Conservation (phyloP, 768 basidiomycete species). For the Lepiota subincarnata region DNA sequence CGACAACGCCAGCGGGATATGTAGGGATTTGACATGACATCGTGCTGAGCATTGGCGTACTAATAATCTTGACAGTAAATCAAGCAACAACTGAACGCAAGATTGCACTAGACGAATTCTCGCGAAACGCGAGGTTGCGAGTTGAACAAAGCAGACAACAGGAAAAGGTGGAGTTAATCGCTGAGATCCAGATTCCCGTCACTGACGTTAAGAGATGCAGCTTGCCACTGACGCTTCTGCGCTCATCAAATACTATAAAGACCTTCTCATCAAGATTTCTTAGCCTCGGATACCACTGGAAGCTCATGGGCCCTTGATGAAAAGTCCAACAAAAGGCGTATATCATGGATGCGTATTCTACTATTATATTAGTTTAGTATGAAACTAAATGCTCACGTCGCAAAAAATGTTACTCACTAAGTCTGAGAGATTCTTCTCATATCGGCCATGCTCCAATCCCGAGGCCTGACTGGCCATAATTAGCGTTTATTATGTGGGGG, state of each 20-base stretch:
- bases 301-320: neutral
- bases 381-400: neutral
- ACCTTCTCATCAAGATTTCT: conserved; percentile 17
- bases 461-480: conserved; percentile 3
- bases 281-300: neutral
- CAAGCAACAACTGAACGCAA: conserved; percentile 25
- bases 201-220: conserved; percentile 15
- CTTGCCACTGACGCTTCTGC: conserved; percentile 30
- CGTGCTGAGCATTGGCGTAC: neutral
- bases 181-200: neutral
- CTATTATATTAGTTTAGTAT: neutral
- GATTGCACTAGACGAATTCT: conserved; percentile 24
- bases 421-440: conserved; percentile 13
- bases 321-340: neutral
- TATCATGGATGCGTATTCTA: neutral
- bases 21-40: conserved; percentile 21
- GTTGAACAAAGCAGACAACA: conserved; percentile 30
- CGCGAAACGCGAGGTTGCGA: conserved; percentile 29
- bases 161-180: conserved; percentile 27
- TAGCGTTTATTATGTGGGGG: neutral
- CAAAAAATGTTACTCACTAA: conserved; percentile 2
- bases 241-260: conserved; percentile 32
- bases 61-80: conserved; percentile 17
- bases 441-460: conserved; percentile 1
- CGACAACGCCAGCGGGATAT: conserved; percentile 32